Percentiles rank a stretch among this genome's conserved stretches.
Conservation (phyloP, 169 alveolate species). For the Cardiosporidium cionae region DNA sequence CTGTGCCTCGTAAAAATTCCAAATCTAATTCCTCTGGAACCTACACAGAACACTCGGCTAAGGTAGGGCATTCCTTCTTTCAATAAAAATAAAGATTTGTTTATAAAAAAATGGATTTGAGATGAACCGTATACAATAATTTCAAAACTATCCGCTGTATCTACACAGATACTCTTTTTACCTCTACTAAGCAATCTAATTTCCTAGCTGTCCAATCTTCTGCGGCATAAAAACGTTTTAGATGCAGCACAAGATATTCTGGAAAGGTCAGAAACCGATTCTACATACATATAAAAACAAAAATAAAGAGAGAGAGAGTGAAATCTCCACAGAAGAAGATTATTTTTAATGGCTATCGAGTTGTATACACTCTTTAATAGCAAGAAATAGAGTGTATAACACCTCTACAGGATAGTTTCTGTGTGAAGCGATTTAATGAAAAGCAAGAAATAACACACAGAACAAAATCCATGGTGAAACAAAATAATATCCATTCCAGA, state of each 20-base stretch:
- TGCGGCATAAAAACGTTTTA: conserved; percentile 52
- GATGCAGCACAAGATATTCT: conserved; percentile 46
- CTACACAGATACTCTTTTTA: conserved; percentile 3
- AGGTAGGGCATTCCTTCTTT: too few relatives aligned
- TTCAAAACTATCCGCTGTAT: neutral
- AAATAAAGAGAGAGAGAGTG: too few relatives aligned
- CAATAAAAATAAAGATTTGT: neutral
- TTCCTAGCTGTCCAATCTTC: conserved; percentile 47
- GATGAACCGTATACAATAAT: neutral
- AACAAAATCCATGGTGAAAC: too few relatives aligned
- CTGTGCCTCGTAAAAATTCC: conserved; percentile 23
- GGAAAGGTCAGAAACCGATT: conserved; percentile 45
- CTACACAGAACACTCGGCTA: neutral
- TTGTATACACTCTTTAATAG: too few relatives aligned
- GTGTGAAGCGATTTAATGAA: too few relatives aligned
- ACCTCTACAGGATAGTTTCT: too few relatives aligned
- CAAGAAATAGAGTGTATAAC: too few relatives aligned
- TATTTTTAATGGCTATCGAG: too few relatives aligned
- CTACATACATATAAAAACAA: too few relatives aligned
- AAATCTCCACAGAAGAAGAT: too few relatives aligned
- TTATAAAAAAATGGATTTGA: neutral
- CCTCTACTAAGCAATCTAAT: conserved; percentile 43
- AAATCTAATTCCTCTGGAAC: conserved; percentile 27
- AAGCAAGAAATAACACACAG: too few relatives aligned
- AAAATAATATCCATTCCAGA: too few relatives aligned